These are phyloP conservation scores for Podospora tetraspora DNA, from an alignment of 495 filamentous ascomycete species.

Conservation along the genomic window DNA sequence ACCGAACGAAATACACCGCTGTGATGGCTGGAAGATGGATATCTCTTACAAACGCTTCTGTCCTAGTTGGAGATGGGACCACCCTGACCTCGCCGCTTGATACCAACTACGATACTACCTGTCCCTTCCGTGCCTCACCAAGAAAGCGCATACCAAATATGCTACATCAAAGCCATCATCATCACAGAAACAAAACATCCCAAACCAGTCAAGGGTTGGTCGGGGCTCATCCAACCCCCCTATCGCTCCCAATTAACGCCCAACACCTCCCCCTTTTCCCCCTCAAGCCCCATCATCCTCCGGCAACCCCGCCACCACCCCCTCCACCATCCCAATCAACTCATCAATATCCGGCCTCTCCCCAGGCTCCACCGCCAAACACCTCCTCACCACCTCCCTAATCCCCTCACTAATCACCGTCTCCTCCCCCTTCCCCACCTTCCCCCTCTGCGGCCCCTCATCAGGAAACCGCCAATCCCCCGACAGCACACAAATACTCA, in stretches of 20 bases:
- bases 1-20: no score
- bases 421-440: slow-evolving; percentile 28
- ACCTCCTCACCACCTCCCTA: slow-evolving; percentile 79
- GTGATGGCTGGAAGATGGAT: background rate
- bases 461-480: slow-evolving; percentile 95
- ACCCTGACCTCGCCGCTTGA: background rate
- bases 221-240: no score
- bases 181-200: background rate
- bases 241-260: background rate
- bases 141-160: background rate
- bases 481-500: slow-evolving; percentile 85
- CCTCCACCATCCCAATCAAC: slow-evolving; percentile 74
- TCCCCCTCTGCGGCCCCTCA: slow-evolving; percentile 59
- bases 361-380: slow-evolving; percentile 83
- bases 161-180: background rate
- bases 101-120: background rate
- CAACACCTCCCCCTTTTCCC: background rate
- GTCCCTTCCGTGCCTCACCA: no score
- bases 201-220: no score
- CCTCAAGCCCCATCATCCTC: slow-evolving; percentile 52
- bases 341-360: slow-evolving; percentile 90
- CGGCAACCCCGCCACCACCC: slow-evolving; percentile 66
- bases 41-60: background rate
- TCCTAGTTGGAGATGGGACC: background rate
- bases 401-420: slow-evolving; percentile 63